Evolutionary conservation across 768 basidiomycete species (phyloP).

Genomic region (Coprinopsis cinerea): DNA sequence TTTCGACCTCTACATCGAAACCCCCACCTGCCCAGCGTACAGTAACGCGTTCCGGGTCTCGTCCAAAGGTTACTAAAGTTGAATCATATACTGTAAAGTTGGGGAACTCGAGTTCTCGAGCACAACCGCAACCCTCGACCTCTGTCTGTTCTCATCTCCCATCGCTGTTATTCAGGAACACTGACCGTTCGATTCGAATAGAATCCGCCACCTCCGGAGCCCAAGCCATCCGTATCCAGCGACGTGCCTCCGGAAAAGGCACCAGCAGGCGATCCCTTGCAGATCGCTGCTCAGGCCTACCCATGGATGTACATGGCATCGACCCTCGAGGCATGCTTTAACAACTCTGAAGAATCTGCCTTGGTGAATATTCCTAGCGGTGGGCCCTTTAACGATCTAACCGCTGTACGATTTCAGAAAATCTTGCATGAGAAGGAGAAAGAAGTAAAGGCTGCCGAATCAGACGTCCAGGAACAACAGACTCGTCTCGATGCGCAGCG

Average conservation of each 20-base stretch:
- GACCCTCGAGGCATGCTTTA: slow-evolving; percentile 46
- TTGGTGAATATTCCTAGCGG: slow-evolving; percentile 19
- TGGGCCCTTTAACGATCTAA: too few species aligned
- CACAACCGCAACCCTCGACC: too few species aligned
- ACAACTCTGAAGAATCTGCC: slow-evolving; percentile 31
- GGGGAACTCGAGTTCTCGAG: too few species aligned
- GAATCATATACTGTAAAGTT: neutral
- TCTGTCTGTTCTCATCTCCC: too few species aligned
- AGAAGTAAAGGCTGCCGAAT: slow-evolving; percentile 33
- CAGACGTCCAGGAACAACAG: slow-evolving; percentile 34
- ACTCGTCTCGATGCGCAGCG: slow-evolving; percentile 39
- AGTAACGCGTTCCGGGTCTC: neutral
- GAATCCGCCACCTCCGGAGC: too few species aligned
- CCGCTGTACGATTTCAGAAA: slow-evolving; percentile 19
- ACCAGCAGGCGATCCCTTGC: slow-evolving; percentile 33
- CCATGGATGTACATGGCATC: slow-evolving; percentile 60
- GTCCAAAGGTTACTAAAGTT: neutral
- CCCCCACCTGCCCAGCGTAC: neutral
- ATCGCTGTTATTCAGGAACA: too few species aligned
- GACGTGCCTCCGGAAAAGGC: slow-evolving; percentile 19
- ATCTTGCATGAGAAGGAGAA: slow-evolving; percentile 29
- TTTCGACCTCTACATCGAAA: neutral
- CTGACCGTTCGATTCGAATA: too few species aligned
- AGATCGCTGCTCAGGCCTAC: slow-evolving; percentile 47
- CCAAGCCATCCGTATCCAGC: too few species aligned